A percentile compares a stretch with the other conserved stretches of the same genome.
These are phyloP conservation scores for Teratosphaeria zuluensis DNA, from an alignment of 2,329 filamentous ascomycete genomes.

Conservation along the genomic window DNA sequence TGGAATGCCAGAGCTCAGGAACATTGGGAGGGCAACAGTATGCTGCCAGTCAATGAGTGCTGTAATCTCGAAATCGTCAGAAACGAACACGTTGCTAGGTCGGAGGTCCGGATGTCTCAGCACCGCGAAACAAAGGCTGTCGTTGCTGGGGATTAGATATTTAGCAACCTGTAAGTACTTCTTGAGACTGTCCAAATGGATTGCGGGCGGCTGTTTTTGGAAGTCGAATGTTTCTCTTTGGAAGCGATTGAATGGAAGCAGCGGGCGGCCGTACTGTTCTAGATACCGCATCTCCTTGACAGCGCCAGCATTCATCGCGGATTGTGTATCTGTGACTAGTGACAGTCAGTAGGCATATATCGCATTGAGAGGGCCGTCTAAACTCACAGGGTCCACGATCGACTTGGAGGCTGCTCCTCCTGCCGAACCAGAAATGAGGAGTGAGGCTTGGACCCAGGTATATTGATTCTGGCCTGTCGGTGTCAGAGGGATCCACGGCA, in stretches of 20 bases:
- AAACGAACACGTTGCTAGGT: slow-evolving; percentile 26
- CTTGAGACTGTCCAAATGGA: slow-evolving; percentile 21
- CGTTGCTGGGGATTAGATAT: slow-evolving; percentile 14
- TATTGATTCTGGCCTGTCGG: slow-evolving; percentile 9
- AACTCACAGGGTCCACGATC: slow-evolving; percentile 16
- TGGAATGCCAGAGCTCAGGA: slow-evolving; percentile 27
- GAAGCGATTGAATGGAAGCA: slow-evolving; percentile 25
- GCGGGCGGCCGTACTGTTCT: slow-evolving; percentile 18
- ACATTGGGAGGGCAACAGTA: slow-evolving; percentile 21
- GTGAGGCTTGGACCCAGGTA: slow-evolving; percentile 25
- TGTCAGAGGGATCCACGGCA: slow-evolving; percentile 6
- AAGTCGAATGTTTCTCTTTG: slow-evolving; percentile 24
- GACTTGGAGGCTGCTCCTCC: slow-evolving; percentile 14
- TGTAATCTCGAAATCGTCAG: slow-evolving; percentile 16
- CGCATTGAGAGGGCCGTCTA: slow-evolving; percentile 5
- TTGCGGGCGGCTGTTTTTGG: slow-evolving; percentile 18
- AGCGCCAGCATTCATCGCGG: slow-evolving; percentile 16
- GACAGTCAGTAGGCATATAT: neutral
- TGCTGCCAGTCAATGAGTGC: slow-evolving; percentile 36
- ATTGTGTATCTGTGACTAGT: neutral
- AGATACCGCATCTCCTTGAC: slow-evolving; percentile 26
- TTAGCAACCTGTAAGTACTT: slow-evolving; percentile 22
- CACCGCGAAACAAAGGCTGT: slow-evolving; percentile 8
- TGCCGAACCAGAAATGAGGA: slow-evolving; percentile 24
- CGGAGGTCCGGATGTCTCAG: slow-evolving; percentile 18